phyloP scores from a whole-genome alignment of 2,329 filamentous ascomycete species.

The Aspergillus fumigatiaffinis region DNA sequence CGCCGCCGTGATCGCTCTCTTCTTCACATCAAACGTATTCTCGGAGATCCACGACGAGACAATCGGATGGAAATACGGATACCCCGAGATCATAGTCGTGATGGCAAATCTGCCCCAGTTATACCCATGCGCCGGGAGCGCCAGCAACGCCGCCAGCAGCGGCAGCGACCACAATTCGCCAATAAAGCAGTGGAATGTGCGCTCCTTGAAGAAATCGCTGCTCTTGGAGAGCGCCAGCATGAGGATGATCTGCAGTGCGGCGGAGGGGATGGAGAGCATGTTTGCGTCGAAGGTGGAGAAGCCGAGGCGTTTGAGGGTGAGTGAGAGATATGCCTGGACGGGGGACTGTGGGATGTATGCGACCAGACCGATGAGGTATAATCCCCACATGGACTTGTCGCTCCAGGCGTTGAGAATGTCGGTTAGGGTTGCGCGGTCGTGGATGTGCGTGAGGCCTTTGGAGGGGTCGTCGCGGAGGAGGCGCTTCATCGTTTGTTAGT shows the following conservation, averaged over 20 bases:
- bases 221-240: conserved; percentile 47
- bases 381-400: conserved; percentile 48
- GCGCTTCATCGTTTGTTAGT: no score
- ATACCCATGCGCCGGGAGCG: conserved; percentile 38
- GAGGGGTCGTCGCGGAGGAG: conserved; percentile 53
- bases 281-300: conserved; percentile 30
- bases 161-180: conserved; percentile 53
- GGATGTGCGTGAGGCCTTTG: conserved; percentile 47
- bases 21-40: conserved; percentile 28
- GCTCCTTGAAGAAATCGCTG: conserved; percentile 52
- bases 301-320: conserved; percentile 43
- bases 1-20: conserved; percentile 25
- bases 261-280: conserved; percentile 28
- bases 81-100: conserved; percentile 49
- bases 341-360: conserved; percentile 47
- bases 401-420: conserved; percentile 46
- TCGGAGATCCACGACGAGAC: conserved; percentile 26
- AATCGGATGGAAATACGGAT: conserved; percentile 54
- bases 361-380: conserved; percentile 48
- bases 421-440: conserved; percentile 41
- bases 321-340: conserved; percentile 50
- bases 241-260: conserved; percentile 46
- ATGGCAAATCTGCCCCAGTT: conserved; percentile 50
- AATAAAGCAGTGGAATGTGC: conserved; percentile 49
- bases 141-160: conserved; percentile 47